Conservation (phyloP, 2,329 filamentous ascomycete species). For the Aspergillus clavatus region DNA sequence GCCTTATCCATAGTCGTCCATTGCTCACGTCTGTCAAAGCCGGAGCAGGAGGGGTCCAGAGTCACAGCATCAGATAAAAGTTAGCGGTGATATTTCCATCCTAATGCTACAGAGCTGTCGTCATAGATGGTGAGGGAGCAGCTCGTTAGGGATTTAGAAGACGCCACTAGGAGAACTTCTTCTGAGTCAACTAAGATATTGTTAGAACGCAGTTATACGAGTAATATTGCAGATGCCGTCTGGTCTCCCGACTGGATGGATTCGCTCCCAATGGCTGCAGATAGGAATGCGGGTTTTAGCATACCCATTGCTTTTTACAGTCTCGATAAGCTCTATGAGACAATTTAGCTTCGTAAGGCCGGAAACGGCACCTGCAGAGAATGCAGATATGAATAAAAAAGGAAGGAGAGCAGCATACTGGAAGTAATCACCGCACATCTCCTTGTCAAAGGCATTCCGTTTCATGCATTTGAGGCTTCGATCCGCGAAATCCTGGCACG, state of each 20-base stretch:
- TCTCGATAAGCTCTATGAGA: conserved; percentile 74
- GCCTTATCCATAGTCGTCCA: not conserved
- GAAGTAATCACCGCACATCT: conserved; percentile 94
- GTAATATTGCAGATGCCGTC: not conserved
- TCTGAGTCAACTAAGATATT: conserved; percentile 25
- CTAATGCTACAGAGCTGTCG: not conserved
- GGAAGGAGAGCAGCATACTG: conserved; percentile 60
- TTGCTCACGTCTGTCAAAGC: no score
- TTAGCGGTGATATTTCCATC: not conserved
- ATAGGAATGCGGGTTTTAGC: no score
- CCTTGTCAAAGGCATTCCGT: conserved; percentile 77
- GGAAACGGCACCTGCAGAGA: no score
- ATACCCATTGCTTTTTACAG: conserved; percentile 92
- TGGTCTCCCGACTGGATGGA: not conserved
- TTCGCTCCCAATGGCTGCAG: no score
- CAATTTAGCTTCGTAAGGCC: not conserved
- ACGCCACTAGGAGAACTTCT: conserved; percentile 18
- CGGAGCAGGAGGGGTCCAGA: not conserved
- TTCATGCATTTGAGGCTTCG: conserved; percentile 82
- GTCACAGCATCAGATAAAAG: not conserved
- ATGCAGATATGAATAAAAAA: not conserved
- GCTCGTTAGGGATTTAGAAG: not conserved
- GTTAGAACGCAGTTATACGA: conserved; percentile 8
- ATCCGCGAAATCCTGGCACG: conserved; percentile 86
- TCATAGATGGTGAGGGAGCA: not conserved